These are phyloP conservation scores for Maudiozyma humilis DNA, from an alignment of 1,139 yeast species.

Conservation along the genomic window DNA sequence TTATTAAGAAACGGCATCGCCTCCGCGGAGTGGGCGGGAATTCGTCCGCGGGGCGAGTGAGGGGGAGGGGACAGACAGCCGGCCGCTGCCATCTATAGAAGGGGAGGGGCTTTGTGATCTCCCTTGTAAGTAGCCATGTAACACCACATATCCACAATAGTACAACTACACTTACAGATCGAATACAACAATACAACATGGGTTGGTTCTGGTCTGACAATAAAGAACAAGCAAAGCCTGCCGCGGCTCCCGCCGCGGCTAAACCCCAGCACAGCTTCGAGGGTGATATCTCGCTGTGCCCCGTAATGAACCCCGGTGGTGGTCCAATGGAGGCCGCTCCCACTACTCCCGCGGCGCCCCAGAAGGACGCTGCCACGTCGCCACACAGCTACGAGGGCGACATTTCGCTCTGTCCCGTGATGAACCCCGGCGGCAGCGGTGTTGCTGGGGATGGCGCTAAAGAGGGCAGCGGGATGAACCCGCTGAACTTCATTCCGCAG, in stretches of 20 bases:
- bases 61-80: no score
- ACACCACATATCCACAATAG: no score
- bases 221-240: background rate
- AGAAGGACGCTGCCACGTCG: slow-evolving; percentile 8
- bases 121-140: no score
- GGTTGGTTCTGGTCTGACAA: slow-evolving; percentile 78
- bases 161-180: no score
- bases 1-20: no score
- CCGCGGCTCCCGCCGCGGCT: slow-evolving; percentile 10
- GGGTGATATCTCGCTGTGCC: slow-evolving; percentile 17
- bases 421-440: slow-evolving; percentile 13
- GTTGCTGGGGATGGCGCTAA: slow-evolving; percentile 20
- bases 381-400: slow-evolving; percentile 11
- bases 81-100: no score
- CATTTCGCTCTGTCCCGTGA: slow-evolving; percentile 21
- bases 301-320: slow-evolving; percentile 17
- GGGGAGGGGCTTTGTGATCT: no score
- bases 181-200: slow-evolving; percentile 36
- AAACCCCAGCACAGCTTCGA: slow-evolving; percentile 8
- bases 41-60: no score
- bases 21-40: no score
- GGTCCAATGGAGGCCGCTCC: slow-evolving; percentile 11
- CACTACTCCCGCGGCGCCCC: background rate
- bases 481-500: slow-evolving; percentile 84
- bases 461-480: slow-evolving; percentile 36